Evolutionary conservation across 108 stramenopile species (phyloP).

Genomic region (Discostella stelligeroides): DNA sequence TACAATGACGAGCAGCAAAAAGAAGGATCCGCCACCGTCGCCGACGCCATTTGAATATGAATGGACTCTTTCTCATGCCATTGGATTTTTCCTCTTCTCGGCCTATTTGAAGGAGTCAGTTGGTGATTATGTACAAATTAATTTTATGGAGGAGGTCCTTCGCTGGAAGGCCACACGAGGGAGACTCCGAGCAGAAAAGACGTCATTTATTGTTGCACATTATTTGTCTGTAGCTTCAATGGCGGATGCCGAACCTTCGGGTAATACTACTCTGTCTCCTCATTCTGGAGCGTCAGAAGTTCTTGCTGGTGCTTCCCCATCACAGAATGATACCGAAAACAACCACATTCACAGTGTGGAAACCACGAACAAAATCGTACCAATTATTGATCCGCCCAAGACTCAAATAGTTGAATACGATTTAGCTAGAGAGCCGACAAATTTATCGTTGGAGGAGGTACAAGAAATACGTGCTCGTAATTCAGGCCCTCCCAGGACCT

Average conservation of each 20-base stretch:
- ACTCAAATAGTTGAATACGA: slow-evolving; percentile 62
- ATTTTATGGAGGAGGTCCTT: slow-evolving; percentile 75
- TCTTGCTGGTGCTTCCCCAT: too few relatives aligned
- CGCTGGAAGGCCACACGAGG: slow-evolving; percentile 57
- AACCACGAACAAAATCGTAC: neutral
- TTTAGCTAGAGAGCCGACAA: slow-evolving; percentile 30
- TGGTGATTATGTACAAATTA: slow-evolving; percentile 73
- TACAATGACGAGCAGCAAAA: slow-evolving; percentile 16
- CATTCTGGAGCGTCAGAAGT: neutral
- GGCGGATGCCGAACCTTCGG: neutral
- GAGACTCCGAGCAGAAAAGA: slow-evolving; percentile 49
- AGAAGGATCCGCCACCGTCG: neutral
- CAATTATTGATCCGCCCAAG: slow-evolving; percentile 30
- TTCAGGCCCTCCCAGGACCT: slow-evolving; percentile 25
- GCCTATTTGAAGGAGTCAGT: slow-evolving; percentile 64
- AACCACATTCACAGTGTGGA: neutral
- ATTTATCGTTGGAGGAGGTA: slow-evolving; percentile 15
- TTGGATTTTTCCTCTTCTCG: slow-evolving; percentile 77
- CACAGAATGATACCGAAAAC: slow-evolving; percentile 8
- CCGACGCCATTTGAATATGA: slow-evolving; percentile 55
- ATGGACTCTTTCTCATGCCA: slow-evolving; percentile 58
- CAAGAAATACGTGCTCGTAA: slow-evolving; percentile 19
- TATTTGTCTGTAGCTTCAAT: slow-evolving; percentile 30
- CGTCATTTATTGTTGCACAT: slow-evolving; percentile 39
- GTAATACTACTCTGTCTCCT: neutral